phyloP scores from a whole-genome alignment of 164 flowering plant species.

The Berberis thunbergii region DNA sequence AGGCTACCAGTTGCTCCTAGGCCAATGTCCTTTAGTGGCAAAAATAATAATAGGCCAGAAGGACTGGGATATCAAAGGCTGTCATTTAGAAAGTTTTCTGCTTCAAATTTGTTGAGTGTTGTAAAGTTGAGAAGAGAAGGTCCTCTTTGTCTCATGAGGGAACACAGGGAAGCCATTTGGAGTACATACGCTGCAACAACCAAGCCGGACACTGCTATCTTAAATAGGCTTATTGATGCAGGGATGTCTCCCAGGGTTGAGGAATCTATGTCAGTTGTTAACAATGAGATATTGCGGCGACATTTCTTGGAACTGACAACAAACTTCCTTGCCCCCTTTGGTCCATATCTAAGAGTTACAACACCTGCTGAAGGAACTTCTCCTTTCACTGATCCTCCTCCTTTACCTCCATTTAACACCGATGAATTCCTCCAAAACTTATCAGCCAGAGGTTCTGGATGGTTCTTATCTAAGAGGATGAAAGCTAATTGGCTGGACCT shows the following conservation, averaged over 20 bases:
- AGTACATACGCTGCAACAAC: conserved; percentile 65
- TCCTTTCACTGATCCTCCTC: conserved; percentile 87
- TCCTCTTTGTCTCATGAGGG: conserved; percentile 93
- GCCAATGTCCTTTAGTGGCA: conserved; percentile 34
- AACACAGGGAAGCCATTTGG: conserved; percentile 95
- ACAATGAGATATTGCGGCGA: conserved; percentile 90
- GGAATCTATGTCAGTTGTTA: conserved; percentile 98
- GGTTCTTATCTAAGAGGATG: conserved; percentile 87
- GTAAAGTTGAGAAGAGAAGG: conserved; percentile 93
- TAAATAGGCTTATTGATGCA: conserved; percentile 96
- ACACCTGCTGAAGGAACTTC: conserved; percentile 85
- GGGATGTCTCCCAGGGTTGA: conserved; percentile 88
- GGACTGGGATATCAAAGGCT: conserved; percentile 58
- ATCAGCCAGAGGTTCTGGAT: conserved; percentile 92
- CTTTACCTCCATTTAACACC: conserved; percentile 58
- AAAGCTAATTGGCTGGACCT: conserved; percentile 91
- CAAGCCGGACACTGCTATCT: conserved; percentile 87
- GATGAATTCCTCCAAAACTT: conserved; percentile 69
- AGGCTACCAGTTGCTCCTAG: conserved; percentile 32
- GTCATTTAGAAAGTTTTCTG: conserved; percentile 75
- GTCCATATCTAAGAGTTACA: conserved; percentile 75
- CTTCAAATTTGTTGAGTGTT: conserved; percentile 65
- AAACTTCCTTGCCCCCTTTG: conserved; percentile 95
- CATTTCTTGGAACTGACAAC: conserved; percentile 97
- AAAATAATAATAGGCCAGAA: conserved; percentile 38